phyloP scores from a whole-genome alignment of 108 stramenopile genomes.

The Epithemia pelagica region DNA sequence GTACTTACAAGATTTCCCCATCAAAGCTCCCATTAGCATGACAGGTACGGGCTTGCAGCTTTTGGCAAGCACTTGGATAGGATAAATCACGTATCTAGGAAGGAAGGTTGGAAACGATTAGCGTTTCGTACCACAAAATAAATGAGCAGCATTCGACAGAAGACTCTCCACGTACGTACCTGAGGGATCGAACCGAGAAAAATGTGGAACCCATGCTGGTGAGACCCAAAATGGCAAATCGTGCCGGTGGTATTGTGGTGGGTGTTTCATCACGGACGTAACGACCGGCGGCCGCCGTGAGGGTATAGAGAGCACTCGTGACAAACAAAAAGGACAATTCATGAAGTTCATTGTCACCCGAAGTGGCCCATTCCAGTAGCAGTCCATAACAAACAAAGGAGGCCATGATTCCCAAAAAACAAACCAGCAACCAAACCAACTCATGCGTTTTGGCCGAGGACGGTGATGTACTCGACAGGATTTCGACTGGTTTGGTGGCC shows the following conservation, averaged over 20 bases:
- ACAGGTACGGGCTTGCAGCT: conserved; percentile 98
- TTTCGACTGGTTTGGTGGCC: background rate
- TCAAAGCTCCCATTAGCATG: conserved; percentile 94
- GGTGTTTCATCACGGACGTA: conserved; percentile 86
- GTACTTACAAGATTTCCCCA: conserved; percentile 79
- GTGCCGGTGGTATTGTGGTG: conserved; percentile 87
- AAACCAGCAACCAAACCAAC: conserved; percentile 76
- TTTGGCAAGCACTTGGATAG: conserved; percentile 96
- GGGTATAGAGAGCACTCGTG: conserved; percentile 86
- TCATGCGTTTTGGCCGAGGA: conserved; percentile 24
- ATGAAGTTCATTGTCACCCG: conserved; percentile 86
- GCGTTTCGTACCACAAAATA: no score
- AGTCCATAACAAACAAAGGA: conserved; percentile 90
- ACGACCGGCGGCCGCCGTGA: conserved; percentile 75
- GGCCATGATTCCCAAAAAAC: conserved; percentile 87
- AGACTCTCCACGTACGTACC: conserved; percentile 78
- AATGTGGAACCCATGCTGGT: conserved; percentile 96
- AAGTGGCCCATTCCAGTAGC: conserved; percentile 91
- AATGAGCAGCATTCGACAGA: no score
- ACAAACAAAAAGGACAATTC: conserved; percentile 95
- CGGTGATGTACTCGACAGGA: background rate
- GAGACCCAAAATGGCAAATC: conserved; percentile 87
- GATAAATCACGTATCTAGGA: conserved; percentile 75
- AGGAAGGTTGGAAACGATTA: background rate
- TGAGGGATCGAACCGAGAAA: conserved; percentile 85